Conservation (phyloP, 2,329 filamentous ascomycete genomes). For the Graphium sp. region DNA sequence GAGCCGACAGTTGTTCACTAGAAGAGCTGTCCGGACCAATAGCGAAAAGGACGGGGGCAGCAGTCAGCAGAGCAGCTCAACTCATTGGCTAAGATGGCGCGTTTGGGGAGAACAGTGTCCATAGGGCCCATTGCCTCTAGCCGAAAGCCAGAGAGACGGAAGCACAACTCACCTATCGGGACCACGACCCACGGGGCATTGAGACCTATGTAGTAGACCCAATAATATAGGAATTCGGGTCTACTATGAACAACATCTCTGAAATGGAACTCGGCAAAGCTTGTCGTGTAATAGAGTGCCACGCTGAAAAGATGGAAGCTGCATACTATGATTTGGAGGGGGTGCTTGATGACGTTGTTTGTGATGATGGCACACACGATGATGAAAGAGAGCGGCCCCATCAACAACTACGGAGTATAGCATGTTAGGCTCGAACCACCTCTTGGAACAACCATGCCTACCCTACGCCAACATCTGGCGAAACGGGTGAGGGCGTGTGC, state of each 20-base stretch:
- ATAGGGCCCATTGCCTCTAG: too few relatives aligned
- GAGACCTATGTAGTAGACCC: constrained; percentile 45
- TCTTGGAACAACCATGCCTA: too few relatives aligned
- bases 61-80: too few relatives aligned
- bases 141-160: too few relatives aligned
- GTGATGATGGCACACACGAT: constrained; percentile 26
- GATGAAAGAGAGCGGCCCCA: constrained; percentile 41
- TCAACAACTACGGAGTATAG: constrained; percentile 21
- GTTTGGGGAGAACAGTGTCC: too few relatives aligned
- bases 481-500: neutral
- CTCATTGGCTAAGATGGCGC: too few relatives aligned
- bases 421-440: neutral
- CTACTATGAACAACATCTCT: constrained; percentile 32
- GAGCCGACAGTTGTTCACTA: too few relatives aligned
- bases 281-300: constrained; percentile 44
- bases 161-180: constrained; percentile 27
- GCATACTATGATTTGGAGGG: constrained; percentile 31
- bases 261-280: constrained; percentile 26
- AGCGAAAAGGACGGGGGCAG: too few relatives aligned
- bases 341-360: constrained; percentile 26
- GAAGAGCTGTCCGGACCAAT: too few relatives aligned
- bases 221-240: constrained; percentile 44
- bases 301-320: constrained; percentile 43
- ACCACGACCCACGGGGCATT: constrained; percentile 44
- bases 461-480: too few relatives aligned